These are phyloP conservation scores for Leccinum angustisporum DNA, from an alignment of 1,284 basidiomycete genomes.

Conservation along the genomic window DNA sequence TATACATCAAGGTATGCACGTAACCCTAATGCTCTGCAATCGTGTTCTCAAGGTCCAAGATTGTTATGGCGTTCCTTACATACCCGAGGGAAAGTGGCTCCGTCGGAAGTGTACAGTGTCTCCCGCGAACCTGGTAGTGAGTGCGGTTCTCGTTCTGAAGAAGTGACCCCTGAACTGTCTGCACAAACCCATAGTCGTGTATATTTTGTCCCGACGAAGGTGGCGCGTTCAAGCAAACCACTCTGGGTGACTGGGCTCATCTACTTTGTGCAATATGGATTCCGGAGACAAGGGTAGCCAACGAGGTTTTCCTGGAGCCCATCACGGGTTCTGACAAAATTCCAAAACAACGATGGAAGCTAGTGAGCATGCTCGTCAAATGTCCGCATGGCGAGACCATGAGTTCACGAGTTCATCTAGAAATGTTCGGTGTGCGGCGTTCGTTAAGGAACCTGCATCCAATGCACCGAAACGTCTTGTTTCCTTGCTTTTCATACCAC, in stretches of 20 bases:
- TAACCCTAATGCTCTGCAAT: not conserved
- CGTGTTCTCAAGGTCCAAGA: conserved; percentile 50
- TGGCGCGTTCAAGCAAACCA: conserved; percentile 94
- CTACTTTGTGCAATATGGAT: conserved; percentile 98
- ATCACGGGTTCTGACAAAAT: conserved; percentile 90
- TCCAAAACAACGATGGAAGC: conserved; percentile 90
- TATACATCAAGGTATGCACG: conserved; percentile 86
- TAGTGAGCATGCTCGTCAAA: conserved; percentile 54
- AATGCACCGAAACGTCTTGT: conserved; percentile 91
- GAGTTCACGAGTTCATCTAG: conserved; percentile 36
- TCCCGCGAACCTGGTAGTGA: conserved; percentile 91
- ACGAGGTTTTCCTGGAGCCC: conserved; percentile 98
- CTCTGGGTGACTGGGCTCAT: conserved; percentile 93
- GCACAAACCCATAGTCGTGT: conserved; percentile 62
- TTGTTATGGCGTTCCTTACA: conserved; percentile 83
- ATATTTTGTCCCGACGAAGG: conserved; percentile 95
- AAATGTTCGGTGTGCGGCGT: conserved; percentile 87
- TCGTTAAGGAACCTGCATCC: conserved; percentile 90
- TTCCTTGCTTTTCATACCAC: conserved; percentile 95
- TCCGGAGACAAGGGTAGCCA: conserved; percentile 91
- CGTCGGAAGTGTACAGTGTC: conserved; percentile 98
- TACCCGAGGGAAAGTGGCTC: conserved; percentile 95
- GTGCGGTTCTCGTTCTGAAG: conserved; percentile 29
- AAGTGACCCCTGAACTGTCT: not conserved
- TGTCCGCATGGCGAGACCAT: conserved; percentile 3